Conservation (phyloP, 179 eudicot genomes). For the Gypsophila paniculata region DNA sequence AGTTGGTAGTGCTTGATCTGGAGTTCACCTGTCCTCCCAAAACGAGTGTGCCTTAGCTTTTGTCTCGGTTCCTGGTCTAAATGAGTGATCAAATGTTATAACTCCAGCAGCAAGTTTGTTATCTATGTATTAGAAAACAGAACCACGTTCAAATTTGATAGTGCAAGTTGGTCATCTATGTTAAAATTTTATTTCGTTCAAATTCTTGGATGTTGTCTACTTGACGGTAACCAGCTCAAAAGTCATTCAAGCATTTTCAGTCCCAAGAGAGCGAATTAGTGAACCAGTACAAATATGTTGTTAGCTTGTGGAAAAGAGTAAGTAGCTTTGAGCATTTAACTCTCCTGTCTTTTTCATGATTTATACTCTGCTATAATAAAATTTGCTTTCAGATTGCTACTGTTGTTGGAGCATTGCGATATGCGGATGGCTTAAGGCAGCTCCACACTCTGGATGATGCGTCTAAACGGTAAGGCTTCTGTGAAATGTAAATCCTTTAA, state of each 20-base stretch:
- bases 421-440: conserved; percentile 65
- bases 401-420: conserved; percentile 67
- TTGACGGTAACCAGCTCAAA: conserved; percentile 63
- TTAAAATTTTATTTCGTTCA: neutral
- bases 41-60: neutral
- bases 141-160: neutral
- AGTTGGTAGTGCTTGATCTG: neutral
- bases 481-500: neutral
- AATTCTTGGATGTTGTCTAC: conserved; percentile 21
- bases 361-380: conserved; percentile 20
- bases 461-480: conserved; percentile 62
- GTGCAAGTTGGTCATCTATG: neutral
- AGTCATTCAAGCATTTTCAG: conserved; percentile 73
- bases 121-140: too few species aligned
- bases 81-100: neutral
- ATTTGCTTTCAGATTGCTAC: conserved; percentile 63
- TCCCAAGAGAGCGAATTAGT: conserved; percentile 72
- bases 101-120: too few species aligned
- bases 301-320: conserved; percentile 91
- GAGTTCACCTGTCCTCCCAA: neutral
- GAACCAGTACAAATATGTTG: conserved; percentile 73
- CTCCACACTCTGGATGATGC: conserved; percentile 67
- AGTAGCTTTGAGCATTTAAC: conserved; percentile 29
- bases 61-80: neutral
- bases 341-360: conserved; percentile 11